Evolutionary conservation across 345 rosid genomes (phyloP).

Genomic region (Ceriops decandra): DNA sequence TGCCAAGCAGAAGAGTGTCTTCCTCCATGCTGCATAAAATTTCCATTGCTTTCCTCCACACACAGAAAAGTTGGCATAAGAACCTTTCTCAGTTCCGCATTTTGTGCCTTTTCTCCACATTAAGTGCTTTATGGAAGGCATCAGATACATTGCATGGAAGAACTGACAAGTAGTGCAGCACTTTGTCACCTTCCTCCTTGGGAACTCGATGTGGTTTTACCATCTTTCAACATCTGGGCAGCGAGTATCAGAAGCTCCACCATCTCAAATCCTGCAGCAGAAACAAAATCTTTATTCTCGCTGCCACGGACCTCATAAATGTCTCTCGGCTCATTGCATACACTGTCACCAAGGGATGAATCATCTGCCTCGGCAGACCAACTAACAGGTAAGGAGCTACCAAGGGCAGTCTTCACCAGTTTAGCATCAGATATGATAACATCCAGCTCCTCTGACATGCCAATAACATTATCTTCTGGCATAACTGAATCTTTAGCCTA

Average conservation of each 20-base stretch:
- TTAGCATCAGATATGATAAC: conserved; percentile 65
- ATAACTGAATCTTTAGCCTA: conserved; percentile 57
- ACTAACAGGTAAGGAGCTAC: conserved; percentile 81
- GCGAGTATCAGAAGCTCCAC: conserved; percentile 87
- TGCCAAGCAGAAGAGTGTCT: no score
- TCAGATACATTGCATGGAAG: neutral
- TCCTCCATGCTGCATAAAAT: no score
- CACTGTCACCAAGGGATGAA: conserved; percentile 33
- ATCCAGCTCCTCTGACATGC: conserved; percentile 41
- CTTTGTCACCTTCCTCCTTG: neutral
- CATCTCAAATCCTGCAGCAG: conserved; percentile 96
- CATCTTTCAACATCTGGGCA: conserved; percentile 54
- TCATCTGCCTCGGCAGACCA: conserved; percentile 76
- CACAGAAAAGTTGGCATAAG: no score
- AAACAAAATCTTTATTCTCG: conserved; percentile 63
- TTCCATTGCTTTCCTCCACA: no score
- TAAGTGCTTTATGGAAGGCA: neutral
- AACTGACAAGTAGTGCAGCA: neutral
- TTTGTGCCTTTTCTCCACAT: no score
- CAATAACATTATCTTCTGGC: conserved; percentile 29
- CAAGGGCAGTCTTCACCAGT: conserved; percentile 83
- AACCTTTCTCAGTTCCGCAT: no score
- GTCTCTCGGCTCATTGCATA: conserved; percentile 13
- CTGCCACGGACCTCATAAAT: conserved; percentile 27
- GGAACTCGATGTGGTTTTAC: conserved; percentile 7